Conservation (phyloP, 2,329 filamentous ascomycete species). For the Tolypocladium tundrense region DNA sequence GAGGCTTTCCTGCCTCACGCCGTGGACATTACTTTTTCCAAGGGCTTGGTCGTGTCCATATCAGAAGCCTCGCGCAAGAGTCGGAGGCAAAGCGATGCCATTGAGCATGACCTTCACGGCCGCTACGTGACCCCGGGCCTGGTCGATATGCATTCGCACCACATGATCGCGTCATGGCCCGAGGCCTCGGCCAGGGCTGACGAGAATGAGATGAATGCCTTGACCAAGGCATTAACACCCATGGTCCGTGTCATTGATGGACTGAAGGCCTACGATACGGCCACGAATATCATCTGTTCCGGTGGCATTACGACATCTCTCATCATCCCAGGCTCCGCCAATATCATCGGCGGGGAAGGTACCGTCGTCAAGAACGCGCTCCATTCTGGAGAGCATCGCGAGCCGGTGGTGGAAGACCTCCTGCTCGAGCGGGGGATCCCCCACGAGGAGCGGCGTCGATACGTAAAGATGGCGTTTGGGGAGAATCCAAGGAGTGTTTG, state of each 20-base stretch:
- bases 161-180: constrained; percentile 24
- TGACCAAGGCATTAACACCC: background rate
- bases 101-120: constrained; percentile 21
- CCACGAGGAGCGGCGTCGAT: background rate
- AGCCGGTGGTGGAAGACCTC: background rate
- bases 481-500: background rate
- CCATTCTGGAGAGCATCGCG: background rate
- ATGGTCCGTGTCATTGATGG: background rate
- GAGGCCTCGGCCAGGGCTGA: constrained; percentile 8
- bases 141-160: constrained; percentile 36
- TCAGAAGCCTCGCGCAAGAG: background rate
- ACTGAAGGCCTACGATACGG: background rate
- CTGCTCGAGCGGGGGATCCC: background rate
- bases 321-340: background rate
- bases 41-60: background rate
- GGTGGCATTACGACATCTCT: background rate
- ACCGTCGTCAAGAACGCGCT: background rate
- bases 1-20: background rate
- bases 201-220: background rate
- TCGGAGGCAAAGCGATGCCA: constrained; percentile 1
- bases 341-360: background rate
- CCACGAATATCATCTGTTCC: background rate
- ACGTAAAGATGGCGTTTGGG: background rate
- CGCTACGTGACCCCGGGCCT: constrained; percentile 32
- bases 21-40: background rate